phyloP scores from a whole-genome alignment of 1,284 basidiomycete species.

The Malassezia slooffiae region DNA sequence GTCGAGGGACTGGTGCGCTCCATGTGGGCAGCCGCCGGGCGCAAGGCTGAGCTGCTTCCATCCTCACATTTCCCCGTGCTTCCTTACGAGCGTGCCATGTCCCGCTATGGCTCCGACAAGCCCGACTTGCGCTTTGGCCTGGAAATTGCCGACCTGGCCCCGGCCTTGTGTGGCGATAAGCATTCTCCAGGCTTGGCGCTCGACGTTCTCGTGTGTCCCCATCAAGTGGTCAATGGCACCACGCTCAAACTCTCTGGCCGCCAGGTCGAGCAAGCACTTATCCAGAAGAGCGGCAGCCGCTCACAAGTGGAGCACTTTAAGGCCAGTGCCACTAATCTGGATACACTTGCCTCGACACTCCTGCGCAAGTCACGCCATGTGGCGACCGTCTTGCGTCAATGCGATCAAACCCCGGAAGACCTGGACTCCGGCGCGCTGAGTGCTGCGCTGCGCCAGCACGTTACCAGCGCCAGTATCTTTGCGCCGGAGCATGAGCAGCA shows the following conservation, averaged over 20 bases:
- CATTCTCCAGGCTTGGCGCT: conserved; percentile 1
- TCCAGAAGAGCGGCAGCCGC: conserved; percentile 13
- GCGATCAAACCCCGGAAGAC: conserved; percentile 7
- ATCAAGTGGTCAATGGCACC: not conserved
- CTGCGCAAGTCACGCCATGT: conserved; percentile 26
- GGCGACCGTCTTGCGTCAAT: conserved; percentile 1
- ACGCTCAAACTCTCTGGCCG: conserved; percentile 19
- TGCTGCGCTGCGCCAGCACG: conserved; percentile 33
- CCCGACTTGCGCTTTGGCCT: conserved; percentile 78
- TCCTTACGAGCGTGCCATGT: conserved; percentile 32
- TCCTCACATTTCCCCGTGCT: conserved; percentile 23
- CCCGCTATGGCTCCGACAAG: conserved; percentile 76
- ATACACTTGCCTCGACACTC: conserved; percentile 26
- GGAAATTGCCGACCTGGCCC: conserved; percentile 22
- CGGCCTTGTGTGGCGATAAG: conserved; percentile 5
- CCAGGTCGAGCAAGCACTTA: conserved; percentile 22
- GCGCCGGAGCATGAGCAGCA: no score
- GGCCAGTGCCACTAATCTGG: conserved; percentile 4
- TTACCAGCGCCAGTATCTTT: conserved; percentile 46
- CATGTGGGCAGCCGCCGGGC: conserved; percentile 62
- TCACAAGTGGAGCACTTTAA: conserved; percentile 28
- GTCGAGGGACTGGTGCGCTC: conserved; percentile 28
- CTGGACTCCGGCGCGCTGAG: conserved; percentile 14
- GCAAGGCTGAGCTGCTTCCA: no score
- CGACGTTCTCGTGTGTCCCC: conserved; percentile 12